Evolutionary conservation across 768 basidiomycete species (phyloP), one percentile per base, ranked within the genome.

Genomic region (Calocera viscosa): DNA sequence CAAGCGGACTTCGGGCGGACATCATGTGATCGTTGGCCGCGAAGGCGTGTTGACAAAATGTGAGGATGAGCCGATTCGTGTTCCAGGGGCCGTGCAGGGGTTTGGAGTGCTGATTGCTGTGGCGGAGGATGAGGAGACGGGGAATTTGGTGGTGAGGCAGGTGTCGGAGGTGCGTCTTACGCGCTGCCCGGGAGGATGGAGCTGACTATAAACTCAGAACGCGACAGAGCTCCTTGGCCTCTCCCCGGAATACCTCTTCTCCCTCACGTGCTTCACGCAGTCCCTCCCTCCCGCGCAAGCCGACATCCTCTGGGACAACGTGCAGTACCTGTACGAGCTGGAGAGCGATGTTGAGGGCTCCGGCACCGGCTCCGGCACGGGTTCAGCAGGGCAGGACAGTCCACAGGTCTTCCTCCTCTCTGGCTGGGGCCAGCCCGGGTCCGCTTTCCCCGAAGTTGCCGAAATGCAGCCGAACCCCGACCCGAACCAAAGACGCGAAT

Each of bases 31-130:
- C 0, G 75, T 85, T 2, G 89, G 90, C 0, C 74, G 86, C 16
- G 88, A 90, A 72, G 89, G 88, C 0, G 78, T 80, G 32, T 71
- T 91, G 24, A 75, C 80, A 49, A 78, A 77, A 66, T 91, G 90
- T 70, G 89, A 91, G 73, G 90, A 91, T 72, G 89, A 91, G 86
- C 91, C 90, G 0, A 93, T 93, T 63, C 83, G 86, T 0, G 85
- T 86, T 0, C 91, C 90, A 14, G 90, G 90, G 1, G 86, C 90
- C 1, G 82, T 91, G 1, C 91, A 93, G 77, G 86, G 84, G 0
- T 93, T 87, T 71, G 90, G 90, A n/a, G 86, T 91, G 0, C 79
- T 91, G 2, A 82, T 92, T 64, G 88, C 82, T 0, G 76, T 91
- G 0, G 84, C 87, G 68, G 84, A 88, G 70, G 74, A 81, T 19